A percentile compares a stretch with the other conserved stretches of the same genome.
Conservation (phyloP, 2,329 filamentous ascomycete genomes). For the Monilinia laxa region DNA sequence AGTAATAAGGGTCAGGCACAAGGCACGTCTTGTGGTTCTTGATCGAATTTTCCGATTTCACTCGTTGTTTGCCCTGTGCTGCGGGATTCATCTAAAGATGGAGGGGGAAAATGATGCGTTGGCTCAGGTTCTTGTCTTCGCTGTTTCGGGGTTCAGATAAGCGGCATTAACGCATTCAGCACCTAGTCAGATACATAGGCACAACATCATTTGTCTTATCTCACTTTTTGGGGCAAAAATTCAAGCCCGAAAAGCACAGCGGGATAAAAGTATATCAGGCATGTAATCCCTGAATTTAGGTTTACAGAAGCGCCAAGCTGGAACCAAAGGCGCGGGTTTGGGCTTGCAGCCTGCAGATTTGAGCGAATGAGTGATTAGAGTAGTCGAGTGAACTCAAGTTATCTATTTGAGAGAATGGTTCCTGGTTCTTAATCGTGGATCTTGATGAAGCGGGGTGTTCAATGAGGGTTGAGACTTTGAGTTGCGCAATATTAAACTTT, state of each 20-base stretch:
- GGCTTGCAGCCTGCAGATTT: neutral
- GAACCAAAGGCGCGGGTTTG: neutral
- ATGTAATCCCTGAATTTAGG: neutral
- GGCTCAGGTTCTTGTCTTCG: neutral
- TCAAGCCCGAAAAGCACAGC: constrained; percentile 1
- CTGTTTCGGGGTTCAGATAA: neutral
- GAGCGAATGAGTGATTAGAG: neutral
- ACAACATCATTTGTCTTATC: too few species aligned
- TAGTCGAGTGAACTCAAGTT: too few species aligned
- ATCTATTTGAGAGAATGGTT: too few species aligned
- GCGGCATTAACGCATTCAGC: neutral
- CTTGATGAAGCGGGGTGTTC: neutral
- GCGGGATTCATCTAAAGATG: neutral
- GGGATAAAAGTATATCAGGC: neutral
- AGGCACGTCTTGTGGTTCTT: neutral
- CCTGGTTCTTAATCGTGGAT: neutral
- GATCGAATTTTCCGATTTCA: neutral
- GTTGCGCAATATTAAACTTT: too few species aligned
- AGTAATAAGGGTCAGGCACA: neutral
- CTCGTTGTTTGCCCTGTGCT: neutral
- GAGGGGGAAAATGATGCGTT: neutral
- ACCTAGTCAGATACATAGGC: too few species aligned
- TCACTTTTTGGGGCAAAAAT: too few species aligned
- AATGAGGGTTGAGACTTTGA: too few species aligned
- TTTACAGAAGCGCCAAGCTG: constrained; percentile 8